Base-by-base conservation (phyloP, 2,329 filamentous ascomycete species). In the Epichloe hybrida region DNA sequence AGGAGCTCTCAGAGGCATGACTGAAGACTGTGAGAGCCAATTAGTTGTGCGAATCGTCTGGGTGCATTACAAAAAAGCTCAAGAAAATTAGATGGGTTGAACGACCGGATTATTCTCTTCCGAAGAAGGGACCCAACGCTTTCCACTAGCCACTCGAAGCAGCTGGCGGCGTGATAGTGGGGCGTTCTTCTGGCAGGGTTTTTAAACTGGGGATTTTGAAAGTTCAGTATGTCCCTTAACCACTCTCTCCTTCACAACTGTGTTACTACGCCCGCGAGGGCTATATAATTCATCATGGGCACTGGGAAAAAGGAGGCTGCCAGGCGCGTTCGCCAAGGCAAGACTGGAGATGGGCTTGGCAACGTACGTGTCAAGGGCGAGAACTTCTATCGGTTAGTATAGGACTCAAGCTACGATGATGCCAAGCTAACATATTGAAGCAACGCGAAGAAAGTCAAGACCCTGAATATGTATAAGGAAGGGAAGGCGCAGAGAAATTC, bases 331-430 rank as follows among this genome's bases (percentile, higher is more conserved):
- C 86, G 89, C 67, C 83, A 96, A 77, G 88, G 88, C 59, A 91
- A 90, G 72, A 79, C 79, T 47, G 79, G 80, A 58, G 85, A 93
- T 80, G 88, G 88, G 66, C 88, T 95, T 80, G 82, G 72, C 62
- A 97, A 97, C 72, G 87, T 97, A 64, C 88, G 84, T 62, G 76
- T 82, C 61, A 98, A 98, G 73, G 93, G 93, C 71, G 91, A 97
- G 76, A 97, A 97, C 75, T 98, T 97, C 73, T 97, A 97, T 74
- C 82, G 87, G 77, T 84, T 72, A 57, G 75, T 52, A 23, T 27
- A 31, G 36, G 15, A 43, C 31, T 50, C 34, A 43, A 17, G 3
- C 40, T n/a, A 40, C 12, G 23, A 12, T 7, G 57, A 35, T 45
- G 53, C 50, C 17, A 23, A 42, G 49, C 51, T 53, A 53, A 57